Base-by-base conservation (phyloP, 129 eudicot species). In the Centaurea solstitialis region DNA sequence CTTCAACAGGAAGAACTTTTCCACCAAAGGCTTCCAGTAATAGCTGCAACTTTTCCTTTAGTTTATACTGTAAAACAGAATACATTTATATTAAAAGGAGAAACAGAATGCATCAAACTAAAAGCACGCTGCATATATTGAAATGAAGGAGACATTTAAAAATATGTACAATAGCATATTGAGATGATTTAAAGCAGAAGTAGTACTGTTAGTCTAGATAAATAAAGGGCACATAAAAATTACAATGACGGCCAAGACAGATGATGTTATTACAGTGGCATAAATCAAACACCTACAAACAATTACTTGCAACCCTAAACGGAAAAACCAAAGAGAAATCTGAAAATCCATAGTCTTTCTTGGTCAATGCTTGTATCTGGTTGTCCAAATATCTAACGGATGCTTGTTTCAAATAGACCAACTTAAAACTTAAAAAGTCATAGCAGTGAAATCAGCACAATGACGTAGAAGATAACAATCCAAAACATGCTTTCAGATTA, bases 1-100 rank as follows among this genome's bases (percentile, higher is more conserved):
- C 87, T 80, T 84, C 91, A 70, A 79, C 80, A 75, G 82, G 78
- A 74, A 83, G 76, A 76, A 82, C 90, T 82, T 91, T 88, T 59
- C 95, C 97, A 68, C 98, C 99, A 79, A 87, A 87, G 13, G 84
- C 87, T 80, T 88, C 99, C 77, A 96, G 78, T 68, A 96, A 75
- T 26, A 64, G 59, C 66, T 66, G 90, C 89, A 93, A 82, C 89
- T 84, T 93, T 61, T 84, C 83, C 87, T 81, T 82, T 35, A 81
- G 79, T 67, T 83, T 88, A 81, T 95, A 95, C 98, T 95, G 93
- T 38, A 77, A 79, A 53, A 82, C 62, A 30, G 23, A 18, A 70
- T 15, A 82, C 26, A 76, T 18, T n/a, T 26, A 30, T 7, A 39
- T 7, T 68, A 57, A 11, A 50, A 69, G 0, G 18, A 67, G 30